Conservation (phyloP, 176 grass and related monocot species). For the Phoenix dactylifera region DNA sequence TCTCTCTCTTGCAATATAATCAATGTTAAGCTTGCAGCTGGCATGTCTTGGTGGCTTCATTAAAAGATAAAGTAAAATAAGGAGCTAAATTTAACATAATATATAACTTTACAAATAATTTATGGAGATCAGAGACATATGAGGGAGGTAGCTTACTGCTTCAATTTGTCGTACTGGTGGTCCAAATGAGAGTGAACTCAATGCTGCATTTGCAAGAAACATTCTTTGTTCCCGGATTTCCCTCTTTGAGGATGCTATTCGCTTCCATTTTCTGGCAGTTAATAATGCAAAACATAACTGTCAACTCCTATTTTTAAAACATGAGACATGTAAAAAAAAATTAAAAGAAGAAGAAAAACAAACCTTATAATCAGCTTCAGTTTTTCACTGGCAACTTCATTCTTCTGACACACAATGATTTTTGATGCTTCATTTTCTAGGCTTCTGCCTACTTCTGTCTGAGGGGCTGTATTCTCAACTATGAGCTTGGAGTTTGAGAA, state of each 20-base stretch:
- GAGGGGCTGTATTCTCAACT: slow-evolving; percentile 7
- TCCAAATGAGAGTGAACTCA: slow-evolving; percentile 60
- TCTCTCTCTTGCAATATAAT: slow-evolving; percentile 50
- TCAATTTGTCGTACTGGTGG: slow-evolving; percentile 33
- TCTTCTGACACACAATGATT: slow-evolving; percentile 12
- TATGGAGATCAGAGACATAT: background rate
- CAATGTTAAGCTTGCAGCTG: slow-evolving; percentile 43
- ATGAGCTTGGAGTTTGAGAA: background rate
- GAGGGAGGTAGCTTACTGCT: slow-evolving; percentile 5
- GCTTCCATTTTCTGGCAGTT: slow-evolving; percentile 64
- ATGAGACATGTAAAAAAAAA: background rate
- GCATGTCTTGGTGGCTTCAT: slow-evolving; percentile 44
- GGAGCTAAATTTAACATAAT: background rate
- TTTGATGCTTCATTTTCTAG: slow-evolving; percentile 15
- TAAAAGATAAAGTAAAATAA: slow-evolving; percentile 13
- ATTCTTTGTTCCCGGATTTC: slow-evolving; percentile 52
- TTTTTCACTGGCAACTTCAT: slow-evolving; percentile 45
- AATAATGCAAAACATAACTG: no score
- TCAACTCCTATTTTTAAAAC: background rate
- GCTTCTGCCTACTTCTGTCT: slow-evolving; percentile 2
- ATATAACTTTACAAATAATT: slow-evolving; percentile 4
- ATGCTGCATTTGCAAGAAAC: slow-evolving; percentile 48
- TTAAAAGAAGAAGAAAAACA: slow-evolving; percentile 9
- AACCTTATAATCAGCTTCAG: slow-evolving; percentile 68
- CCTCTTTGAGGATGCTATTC: slow-evolving; percentile 35